Base-by-base conservation (phyloP, 1,139 yeast species). In the Hemisphaericaspora xylanilytica region DNA sequence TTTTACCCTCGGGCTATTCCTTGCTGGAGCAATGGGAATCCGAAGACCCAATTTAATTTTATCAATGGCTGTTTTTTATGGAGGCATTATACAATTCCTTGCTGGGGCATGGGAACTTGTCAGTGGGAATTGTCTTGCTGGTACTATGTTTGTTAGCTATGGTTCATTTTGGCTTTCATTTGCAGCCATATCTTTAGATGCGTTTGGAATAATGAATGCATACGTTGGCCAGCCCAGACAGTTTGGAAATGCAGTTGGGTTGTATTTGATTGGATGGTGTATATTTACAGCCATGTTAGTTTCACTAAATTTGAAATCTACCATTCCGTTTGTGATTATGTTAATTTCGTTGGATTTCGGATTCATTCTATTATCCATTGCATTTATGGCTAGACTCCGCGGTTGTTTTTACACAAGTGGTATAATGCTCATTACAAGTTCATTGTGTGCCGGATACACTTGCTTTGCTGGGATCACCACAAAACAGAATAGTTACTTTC, bases 181-280 rank as follows among this genome's bases (percentile, higher is more conserved):
- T 40, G 68, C 69, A 11, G 67, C 73, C 8, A 61, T 70, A 37
- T 48, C 54, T 33, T 44, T 69, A 28, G 49, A 52, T 15, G 44
- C 53, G 30, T 62, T 62, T 52, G 89, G 90, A 26, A 82, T 89
- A 40, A 66, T 61, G 14, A 66, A 67, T 1, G 81, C 89, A 2
- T 81, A 76, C 50, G 75, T 65, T 18, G 68, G 60, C 6, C 67
- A 70, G 36, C 59, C 51, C 5, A 55, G 45, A 7, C 59, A 58
- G 47, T 49, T 63, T 9, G 46, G 33, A 12, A 58, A 63, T 47
- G 78, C 77, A 4, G 39, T 68, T 28, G 77, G 75, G 2, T 57
- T 73, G 32, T 71, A 58, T 55, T 54, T 72, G 28, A 39, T 71
- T 16, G 71, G 72, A 0, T 74, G 79, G 79, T 65, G 64, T 5